A percentile compares a stretch with the other conserved stretches of the same genome.
phyloP scores from a whole-genome alignment of 1,139 yeast genomes.

The Magnusiomyces fungicola region DNA sequence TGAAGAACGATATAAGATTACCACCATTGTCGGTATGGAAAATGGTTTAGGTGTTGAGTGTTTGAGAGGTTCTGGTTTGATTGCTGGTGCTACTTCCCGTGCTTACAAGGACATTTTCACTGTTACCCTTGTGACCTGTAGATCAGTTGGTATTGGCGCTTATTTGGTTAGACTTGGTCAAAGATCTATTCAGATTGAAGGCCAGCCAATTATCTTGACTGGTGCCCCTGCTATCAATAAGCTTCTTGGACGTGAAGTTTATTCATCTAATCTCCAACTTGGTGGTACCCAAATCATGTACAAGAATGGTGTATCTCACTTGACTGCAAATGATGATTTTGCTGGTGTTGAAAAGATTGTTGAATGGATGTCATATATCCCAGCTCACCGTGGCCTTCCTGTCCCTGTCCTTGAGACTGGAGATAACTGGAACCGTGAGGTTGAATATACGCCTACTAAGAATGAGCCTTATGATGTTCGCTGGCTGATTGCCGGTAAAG shows the following conservation, averaged over 20 bases:
- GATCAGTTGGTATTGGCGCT: conserved; percentile 99
- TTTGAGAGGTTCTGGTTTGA: conserved; percentile 93
- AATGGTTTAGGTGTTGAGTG: conserved; percentile 98
- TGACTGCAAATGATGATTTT: conserved; percentile 90
- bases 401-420: conserved; percentile 77
- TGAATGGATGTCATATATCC: conserved; percentile 95
- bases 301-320: conserved; percentile 93
- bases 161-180: conserved; percentile 96
- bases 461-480: conserved; percentile 83
- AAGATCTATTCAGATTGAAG: conserved; percentile 97
- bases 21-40: conserved; percentile 83
- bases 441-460: conserved; percentile 70
- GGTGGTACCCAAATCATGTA: conserved; percentile 99
- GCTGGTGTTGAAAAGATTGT: conserved; percentile 94
- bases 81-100: conserved; percentile 96
- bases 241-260: conserved; percentile 91
- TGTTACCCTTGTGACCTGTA: conserved; percentile 90
- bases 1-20: conserved; percentile 71
- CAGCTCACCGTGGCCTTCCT: conserved; percentile 83
- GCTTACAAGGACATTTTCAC: conserved; percentile 98
- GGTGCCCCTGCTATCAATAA: conserved; percentile 99
- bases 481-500: conserved; percentile 87
- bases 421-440: conserved; percentile 90
- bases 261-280: conserved; percentile 89
- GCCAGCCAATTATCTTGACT: conserved; percentile 95